Conservation (phyloP, 148 eudicot species). For the Spergularia marina region DNA sequence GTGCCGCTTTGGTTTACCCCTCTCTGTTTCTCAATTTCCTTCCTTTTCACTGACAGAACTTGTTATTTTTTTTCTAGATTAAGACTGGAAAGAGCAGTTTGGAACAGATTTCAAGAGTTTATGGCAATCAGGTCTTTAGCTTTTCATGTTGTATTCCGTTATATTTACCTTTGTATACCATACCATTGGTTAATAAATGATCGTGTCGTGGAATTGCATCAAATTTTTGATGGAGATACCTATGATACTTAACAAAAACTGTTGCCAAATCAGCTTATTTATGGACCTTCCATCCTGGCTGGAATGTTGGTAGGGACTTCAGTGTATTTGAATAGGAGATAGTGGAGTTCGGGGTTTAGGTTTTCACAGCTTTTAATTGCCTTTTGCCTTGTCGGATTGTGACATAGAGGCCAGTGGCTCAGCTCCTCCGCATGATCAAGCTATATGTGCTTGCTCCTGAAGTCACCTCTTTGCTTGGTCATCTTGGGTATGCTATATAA, state of each 20-base stretch:
- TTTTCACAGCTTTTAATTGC: too few relatives aligned
- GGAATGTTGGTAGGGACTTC: too few relatives aligned
- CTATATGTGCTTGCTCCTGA: too few relatives aligned
- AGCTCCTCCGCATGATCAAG: too few relatives aligned
- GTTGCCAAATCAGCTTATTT: too few relatives aligned
- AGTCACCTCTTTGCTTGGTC: too few relatives aligned
- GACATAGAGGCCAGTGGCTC: too few relatives aligned
- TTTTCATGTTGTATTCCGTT: neutral
- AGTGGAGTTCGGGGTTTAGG: too few relatives aligned
- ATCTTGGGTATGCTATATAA: too few relatives aligned
- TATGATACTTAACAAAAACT: neutral
- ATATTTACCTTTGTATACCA: neutral
- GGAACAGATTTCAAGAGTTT: conserved; percentile 85
- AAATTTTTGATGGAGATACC: neutral
- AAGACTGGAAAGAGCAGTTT: conserved; percentile 86
- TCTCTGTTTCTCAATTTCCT: neutral
- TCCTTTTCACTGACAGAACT: neutral
- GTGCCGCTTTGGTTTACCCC: neutral
- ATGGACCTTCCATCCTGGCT: too few relatives aligned
- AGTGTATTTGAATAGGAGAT: too few relatives aligned
- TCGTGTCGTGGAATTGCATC: neutral
- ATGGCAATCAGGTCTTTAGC: conserved; percentile 85
- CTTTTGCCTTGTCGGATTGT: too few relatives aligned
- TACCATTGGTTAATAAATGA: neutral
- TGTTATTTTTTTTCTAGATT: conserved; percentile 40